Percentiles rank a stretch among this genome's conserved stretches.
Evolutionary conservation across 495 filamentous ascomycete genomes (phyloP).

Genomic region (Penicillium atrosanguineum): DNA sequence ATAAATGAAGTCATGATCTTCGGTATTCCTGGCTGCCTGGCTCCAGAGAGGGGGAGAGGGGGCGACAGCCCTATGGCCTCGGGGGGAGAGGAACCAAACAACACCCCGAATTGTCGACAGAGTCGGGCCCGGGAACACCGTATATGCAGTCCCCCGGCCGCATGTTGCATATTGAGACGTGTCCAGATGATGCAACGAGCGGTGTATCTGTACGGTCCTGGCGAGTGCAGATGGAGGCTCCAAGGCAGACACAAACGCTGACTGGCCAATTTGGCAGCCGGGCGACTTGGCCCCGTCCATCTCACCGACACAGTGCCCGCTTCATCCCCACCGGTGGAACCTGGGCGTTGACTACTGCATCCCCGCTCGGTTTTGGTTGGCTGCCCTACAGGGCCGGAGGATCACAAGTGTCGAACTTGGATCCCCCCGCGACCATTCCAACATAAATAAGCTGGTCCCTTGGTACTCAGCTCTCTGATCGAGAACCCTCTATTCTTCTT

Average conservation of each 20-base stretch:
- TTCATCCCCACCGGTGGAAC: slow-evolving; percentile 19
- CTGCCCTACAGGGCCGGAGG: slow-evolving; percentile 24
- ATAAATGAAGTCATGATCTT: slow-evolving; percentile 6
- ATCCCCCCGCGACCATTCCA: background rate
- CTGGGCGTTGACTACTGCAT: background rate
- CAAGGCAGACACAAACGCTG: slow-evolving; percentile 17
- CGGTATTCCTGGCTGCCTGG: slow-evolving; percentile 14
- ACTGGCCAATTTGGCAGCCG: slow-evolving; percentile 9
- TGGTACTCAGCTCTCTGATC: slow-evolving; percentile 1
- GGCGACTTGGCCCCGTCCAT: background rate
- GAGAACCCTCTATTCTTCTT: background rate
- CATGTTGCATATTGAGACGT: background rate
- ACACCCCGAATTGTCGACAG: background rate
- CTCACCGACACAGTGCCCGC: slow-evolving; percentile 19
- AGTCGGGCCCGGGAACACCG: background rate
- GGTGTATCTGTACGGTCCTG: slow-evolving; percentile 19
- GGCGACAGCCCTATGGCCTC: slow-evolving; percentile 8
- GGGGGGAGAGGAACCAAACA: background rate
- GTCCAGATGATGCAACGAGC: slow-evolving; percentile 13
- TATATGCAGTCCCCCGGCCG: background rate
- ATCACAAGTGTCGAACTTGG: slow-evolving; percentile 5
- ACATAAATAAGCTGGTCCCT: slow-evolving; percentile 13
- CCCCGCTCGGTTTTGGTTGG: slow-evolving; percentile 20
- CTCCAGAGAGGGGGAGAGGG: background rate
- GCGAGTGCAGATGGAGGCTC: slow-evolving; percentile 13